These are phyloP conservation scores for Amyloporia xantha DNA, from an alignment of 768 basidiomycete genomes.

Conservation along the genomic window DNA sequence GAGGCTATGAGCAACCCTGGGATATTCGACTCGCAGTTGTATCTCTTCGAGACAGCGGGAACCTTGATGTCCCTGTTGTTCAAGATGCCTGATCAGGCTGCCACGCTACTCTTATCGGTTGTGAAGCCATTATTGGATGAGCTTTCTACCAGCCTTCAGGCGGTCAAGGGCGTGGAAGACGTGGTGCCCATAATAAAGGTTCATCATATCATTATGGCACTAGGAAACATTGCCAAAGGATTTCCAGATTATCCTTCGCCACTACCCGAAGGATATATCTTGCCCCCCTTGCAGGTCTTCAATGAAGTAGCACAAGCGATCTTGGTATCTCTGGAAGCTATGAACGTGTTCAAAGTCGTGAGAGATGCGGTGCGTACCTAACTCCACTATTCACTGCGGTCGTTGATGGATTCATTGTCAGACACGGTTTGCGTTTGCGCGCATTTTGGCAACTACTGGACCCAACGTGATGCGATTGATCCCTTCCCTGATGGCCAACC, in stretches of 20 bases:
- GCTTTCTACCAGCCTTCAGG: slow-evolving; percentile 50
- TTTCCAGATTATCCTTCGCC: slow-evolving; percentile 86
- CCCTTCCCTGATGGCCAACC: slow-evolving; percentile 80
- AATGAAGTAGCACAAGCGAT: slow-evolving; percentile 81
- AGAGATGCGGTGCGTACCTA: slow-evolving; percentile 76
- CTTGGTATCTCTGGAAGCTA: slow-evolving; percentile 77
- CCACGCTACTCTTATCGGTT: slow-evolving; percentile 62
- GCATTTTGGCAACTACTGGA: slow-evolving; percentile 86
- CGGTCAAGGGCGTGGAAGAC: slow-evolving; percentile 53
- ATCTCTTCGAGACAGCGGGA: slow-evolving; percentile 90
- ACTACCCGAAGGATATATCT: slow-evolving; percentile 55
- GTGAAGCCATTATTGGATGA: slow-evolving; percentile 79
- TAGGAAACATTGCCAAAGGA: slow-evolving; percentile 92
- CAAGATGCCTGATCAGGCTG: slow-evolving; percentile 61
- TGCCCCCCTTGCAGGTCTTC: slow-evolving; percentile 75
- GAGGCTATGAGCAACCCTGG: slow-evolving; percentile 73
- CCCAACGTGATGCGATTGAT: slow-evolving; percentile 82
- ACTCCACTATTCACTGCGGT: not conserved
- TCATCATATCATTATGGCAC: slow-evolving; percentile 91
- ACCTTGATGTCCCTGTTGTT: slow-evolving; percentile 73
- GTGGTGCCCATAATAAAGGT: slow-evolving; percentile 76
- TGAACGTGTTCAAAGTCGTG: slow-evolving; percentile 82
- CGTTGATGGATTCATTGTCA: too few species aligned
- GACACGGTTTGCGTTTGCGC: slow-evolving; percentile 91
- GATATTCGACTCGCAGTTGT: slow-evolving; percentile 84